Conservation (phyloP, 2,329 filamentous ascomycete genomes). For the Madurella fahalii region DNA sequence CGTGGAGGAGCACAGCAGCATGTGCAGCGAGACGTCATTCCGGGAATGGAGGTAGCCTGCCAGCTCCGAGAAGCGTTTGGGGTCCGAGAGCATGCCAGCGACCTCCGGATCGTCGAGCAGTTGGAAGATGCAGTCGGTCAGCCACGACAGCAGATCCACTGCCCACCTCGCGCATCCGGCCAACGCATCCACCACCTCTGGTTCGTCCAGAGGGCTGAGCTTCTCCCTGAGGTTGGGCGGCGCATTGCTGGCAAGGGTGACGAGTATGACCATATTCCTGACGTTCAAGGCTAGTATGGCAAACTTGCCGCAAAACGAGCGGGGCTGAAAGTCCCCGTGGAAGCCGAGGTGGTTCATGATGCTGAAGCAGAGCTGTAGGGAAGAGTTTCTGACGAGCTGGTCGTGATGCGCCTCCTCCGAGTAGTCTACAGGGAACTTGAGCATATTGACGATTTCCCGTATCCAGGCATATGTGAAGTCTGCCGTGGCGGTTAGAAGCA, state of each 20-base stretch:
- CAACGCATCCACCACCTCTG: slow-evolving; percentile 68
- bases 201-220: slow-evolving; percentile 59
- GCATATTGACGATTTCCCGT: slow-evolving; percentile 61
- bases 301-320: slow-evolving; percentile 67
- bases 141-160: slow-evolving; percentile 63
- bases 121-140: slow-evolving; percentile 55
- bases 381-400: slow-evolving; percentile 65
- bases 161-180: slow-evolving; percentile 76
- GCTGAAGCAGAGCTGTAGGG: slow-evolving; percentile 72
- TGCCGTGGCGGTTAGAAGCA: slow-evolving; percentile 26
- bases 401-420: slow-evolving; percentile 70
- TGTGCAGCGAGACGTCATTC: slow-evolving; percentile 57
- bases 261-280: slow-evolving; percentile 64
- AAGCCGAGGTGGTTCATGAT: slow-evolving; percentile 77
- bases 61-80: slow-evolving; percentile 46
- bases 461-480: slow-evolving; percentile 61
- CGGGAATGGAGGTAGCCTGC: slow-evolving; percentile 48
- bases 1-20: slow-evolving; percentile 69
- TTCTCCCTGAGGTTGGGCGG: slow-evolving; percentile 52
- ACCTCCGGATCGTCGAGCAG: slow-evolving; percentile 52
- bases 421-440: slow-evolving; percentile 76
- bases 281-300: slow-evolving; percentile 72
- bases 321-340: slow-evolving; percentile 55
- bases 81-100: slow-evolving; percentile 44
- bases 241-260: slow-evolving; percentile 59